Evolutionary conservation across 169 alveolate species (phyloP).

Genomic region (Cryptosporidium tyzzeri): DNA sequence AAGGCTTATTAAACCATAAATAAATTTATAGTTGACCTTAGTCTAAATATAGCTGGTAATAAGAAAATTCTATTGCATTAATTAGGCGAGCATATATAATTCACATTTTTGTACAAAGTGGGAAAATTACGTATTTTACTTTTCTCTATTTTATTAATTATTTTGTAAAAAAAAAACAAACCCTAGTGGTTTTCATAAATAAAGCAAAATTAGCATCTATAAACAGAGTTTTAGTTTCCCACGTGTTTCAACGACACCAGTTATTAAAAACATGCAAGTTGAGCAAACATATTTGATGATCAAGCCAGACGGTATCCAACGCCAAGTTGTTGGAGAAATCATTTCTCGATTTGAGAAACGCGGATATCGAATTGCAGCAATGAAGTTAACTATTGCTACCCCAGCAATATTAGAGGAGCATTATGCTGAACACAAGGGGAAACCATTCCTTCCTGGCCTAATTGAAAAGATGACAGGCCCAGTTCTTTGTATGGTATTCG

Average conservation of each 20-base stretch:
- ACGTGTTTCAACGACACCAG: conserved; percentile 46
- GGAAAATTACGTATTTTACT: background rate
- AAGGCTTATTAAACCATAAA: too few species aligned
- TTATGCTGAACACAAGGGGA: conserved; percentile 94
- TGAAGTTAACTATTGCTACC: conserved; percentile 90
- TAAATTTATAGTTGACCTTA: too few species aligned
- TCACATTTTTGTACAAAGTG: background rate
- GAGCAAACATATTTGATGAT: conserved; percentile 97
- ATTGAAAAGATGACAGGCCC: conserved; percentile 95
- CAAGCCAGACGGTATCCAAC: conserved; percentile 99
- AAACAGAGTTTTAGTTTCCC: conserved; percentile 76
- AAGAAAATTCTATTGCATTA: background rate
- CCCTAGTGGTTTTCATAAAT: conserved; percentile 58
- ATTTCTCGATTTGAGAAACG: conserved; percentile 93
- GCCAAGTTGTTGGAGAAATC: conserved; percentile 96
- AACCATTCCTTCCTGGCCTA: conserved; percentile 93
- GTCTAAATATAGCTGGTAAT: background rate
- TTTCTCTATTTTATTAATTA: background rate
- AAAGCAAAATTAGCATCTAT: conserved; percentile 55
- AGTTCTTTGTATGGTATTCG: conserved; percentile 97
- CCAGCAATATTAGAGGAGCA: conserved; percentile 92
- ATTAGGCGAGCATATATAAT: background rate
- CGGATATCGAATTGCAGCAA: conserved; percentile 95
- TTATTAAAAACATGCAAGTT: conserved; percentile 47
- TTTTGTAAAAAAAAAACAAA: background rate